Base-by-base conservation (phyloP, 148 eudicot genomes). In the Rhododendron simsii region DNA sequence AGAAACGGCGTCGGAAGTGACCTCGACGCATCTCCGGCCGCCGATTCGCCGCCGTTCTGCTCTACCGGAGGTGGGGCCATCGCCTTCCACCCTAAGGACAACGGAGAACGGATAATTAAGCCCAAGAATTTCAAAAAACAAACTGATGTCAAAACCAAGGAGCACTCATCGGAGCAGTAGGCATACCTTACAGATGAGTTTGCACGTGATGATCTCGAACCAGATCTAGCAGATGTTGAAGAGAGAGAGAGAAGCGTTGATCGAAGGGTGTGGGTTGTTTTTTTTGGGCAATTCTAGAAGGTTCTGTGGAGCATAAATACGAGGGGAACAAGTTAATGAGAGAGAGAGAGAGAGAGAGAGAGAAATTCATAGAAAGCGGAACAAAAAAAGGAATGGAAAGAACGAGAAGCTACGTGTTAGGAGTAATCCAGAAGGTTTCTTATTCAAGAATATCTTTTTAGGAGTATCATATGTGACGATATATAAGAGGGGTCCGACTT, bases 1-100 rank as follows among this genome's bases (percentile, higher is more conserved):
- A 95, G 20, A 86, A 96, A 96, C 45, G 99, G 98, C 85, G 98
- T 96, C 88, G 99, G 97, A 53, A 93, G 87, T 15, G 91, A 83
- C 84, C 96, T 91, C 57, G 92, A 89, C 13, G 89, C 80, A 21
- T 87, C 93, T 30, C 83, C 93, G 41, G 84, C 87, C 78, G 86
- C 35, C 14, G 91, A 44, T 80, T 90, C 92, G 16, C 90, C 90
- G 74, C 91, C 88, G 88, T 20, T 86, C 80, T 89, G 87, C 53
- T 88, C 92, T 59, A 39, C 87, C 86, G 92, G 87, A 67, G 91
- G 88, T 45, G 93, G 91, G 78, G 81, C 82, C 93, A 91, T 92
- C 47, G 21, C 53, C 48, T 74, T 44, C 83, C 50, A 37, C 81
- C 77, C 18, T 59, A 69, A 80, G 80, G 50, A 9, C 50, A 81